phyloP scores from a whole-genome alignment of 2,329 filamentous ascomycete species.

The Fusarium cicatricum region DNA sequence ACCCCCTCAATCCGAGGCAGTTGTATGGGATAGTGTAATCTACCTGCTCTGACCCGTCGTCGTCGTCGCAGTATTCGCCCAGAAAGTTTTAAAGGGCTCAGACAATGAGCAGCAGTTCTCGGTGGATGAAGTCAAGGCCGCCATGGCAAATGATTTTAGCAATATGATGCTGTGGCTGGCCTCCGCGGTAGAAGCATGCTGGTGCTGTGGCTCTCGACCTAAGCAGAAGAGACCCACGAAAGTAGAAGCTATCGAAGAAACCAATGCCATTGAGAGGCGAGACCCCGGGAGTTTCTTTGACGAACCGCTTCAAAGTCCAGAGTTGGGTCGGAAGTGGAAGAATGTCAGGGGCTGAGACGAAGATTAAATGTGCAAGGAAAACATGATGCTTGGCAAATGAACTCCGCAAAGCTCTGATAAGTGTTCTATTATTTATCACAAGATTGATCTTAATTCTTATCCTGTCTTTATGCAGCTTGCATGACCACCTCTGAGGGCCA shows the following conservation, averaged over 20 bases:
- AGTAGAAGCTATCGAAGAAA: background rate
- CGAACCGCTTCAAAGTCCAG: constrained; percentile 3
- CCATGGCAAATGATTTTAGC: constrained; percentile 12
- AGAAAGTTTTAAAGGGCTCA: background rate
- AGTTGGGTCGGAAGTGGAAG: too few species aligned
- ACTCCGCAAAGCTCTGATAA: too few species aligned
- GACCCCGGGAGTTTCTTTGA: background rate
- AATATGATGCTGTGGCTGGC: constrained; percentile 19
- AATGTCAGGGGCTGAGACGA: background rate
- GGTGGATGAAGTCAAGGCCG: background rate
- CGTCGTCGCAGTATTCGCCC: constrained; percentile 11
- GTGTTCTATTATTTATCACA: too few species aligned
- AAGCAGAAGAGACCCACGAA: background rate
- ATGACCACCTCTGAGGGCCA: constrained; percentile 36
- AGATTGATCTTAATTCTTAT: too few species aligned
- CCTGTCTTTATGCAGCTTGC: constrained; percentile 8
- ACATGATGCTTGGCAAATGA: too few species aligned
- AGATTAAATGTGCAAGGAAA: too few species aligned
- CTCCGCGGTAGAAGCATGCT: constrained; percentile 15
- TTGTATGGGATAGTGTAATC: constrained; percentile 10
- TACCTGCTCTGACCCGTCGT: constrained; percentile 28
- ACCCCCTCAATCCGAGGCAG: background rate
- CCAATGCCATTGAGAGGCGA: background rate
- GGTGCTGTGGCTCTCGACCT: constrained; percentile 8
- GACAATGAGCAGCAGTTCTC: background rate